Evolutionary conservation across 768 basidiomycete species (phyloP), one percentile per base, ranked within the genome.

Genomic region (Suillus occidentalis): DNA sequence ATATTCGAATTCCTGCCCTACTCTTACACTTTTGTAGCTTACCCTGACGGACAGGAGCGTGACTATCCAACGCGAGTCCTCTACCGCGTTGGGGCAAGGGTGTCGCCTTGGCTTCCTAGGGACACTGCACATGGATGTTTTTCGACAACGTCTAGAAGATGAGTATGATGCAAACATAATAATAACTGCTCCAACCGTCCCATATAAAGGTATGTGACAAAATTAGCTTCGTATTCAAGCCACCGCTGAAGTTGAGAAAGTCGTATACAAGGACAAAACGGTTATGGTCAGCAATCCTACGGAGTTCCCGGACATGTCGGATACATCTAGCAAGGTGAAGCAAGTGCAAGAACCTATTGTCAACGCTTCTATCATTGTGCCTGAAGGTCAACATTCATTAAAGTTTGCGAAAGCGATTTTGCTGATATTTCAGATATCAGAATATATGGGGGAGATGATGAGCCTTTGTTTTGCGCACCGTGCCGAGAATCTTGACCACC

Each of bases 361-460:
- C 50, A 91, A 90, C 67, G 95, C 96, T 12, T 91, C 91, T 1
- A 96, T 99, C 72, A 93, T 99, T 67, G 90, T 95, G 25, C 97
- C 97, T 4, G 90, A 97, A 83, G 92, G 93, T 94, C 66, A 64
- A 79, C 18, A 22, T 1, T 8, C 16, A 16, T 59, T 37, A n/a
- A 0, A 62, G 6, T 34, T 20, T 49, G 28, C 56, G n/a, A 28
- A 18, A 20, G 28, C 14, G 28, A 63, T 37, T 12, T 52, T 25
- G 43, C 31, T 42, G 13, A 28, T 2, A 6, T 40, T 40, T 64
- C 40, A 9, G 59, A 2, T 61, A 66, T 58, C 69, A 95, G 95
- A 94, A 67, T 96, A 95, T 73, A 88, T 97, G 40, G 97, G 97
- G 9, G 90, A 91, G 53, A 95, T 99, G 90, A 96, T 99, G 91